Base-by-base conservation (phyloP, 2,329 filamentous ascomycete species). In the Daldinia eschscholtzii region DNA sequence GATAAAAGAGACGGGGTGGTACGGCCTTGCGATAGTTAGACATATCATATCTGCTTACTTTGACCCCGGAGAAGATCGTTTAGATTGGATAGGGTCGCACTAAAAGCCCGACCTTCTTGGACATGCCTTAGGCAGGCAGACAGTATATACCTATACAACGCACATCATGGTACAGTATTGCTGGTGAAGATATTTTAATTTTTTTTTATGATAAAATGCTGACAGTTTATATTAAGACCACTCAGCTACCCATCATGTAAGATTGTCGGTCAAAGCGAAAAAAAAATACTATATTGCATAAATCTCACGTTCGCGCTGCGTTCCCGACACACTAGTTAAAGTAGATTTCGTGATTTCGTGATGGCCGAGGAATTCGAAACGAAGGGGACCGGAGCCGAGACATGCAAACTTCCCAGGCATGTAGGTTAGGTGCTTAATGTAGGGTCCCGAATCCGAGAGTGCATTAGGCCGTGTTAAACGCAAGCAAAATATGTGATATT, bases 251-350 rank as follows among this genome's bases (percentile, higher is more conserved):
- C 33, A 18, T 12, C 48, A 41, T 37, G 68, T 70, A 68, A 70
- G 68, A 70, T 26, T 64, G 62, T 68, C 65, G 68, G 68, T 68
- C 68, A 70, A 57, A 55, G 20, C 56, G 55, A 63, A 37, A 53
- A 30, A 10, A 20, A 15, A 4, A 50, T 28, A 13, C 10, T 55
- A 6, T 5, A 55, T 5, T 15, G 33, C 26, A 55, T 37, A 55
- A 35, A 23, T 26, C 52, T 55, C 52, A 39, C 33, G 18, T 55
- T 13, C 6, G 10, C 33, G 33, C 18, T 39, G 37, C 46, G 3
- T 33, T 33, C 46, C 46, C 7, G 26, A 52, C 15, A 15, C n/a
- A 48, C 10, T 33, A 30, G 28, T 33, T 33, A 52, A 33, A 9
- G 33, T 35, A 35, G 33, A 39, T 39, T 46, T 20, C 42, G 42